These are phyloP conservation scores for Hypoxylon fuscum DNA, from an alignment of 495 filamentous ascomycete species.

Conservation along the genomic window DNA sequence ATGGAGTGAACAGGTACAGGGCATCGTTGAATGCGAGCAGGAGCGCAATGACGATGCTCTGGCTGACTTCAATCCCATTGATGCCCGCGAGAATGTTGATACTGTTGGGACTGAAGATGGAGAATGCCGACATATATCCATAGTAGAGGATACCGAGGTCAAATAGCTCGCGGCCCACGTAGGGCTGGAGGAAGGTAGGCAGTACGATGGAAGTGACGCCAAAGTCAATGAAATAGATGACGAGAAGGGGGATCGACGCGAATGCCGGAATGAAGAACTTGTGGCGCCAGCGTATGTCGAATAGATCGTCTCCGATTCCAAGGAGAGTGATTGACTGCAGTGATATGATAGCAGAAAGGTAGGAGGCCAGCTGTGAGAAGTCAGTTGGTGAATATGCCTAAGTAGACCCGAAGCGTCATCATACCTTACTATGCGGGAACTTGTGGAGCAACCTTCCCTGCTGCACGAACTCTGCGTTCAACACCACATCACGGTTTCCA, in stretches of 20 bases:
- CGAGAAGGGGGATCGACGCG: conserved; percentile 90
- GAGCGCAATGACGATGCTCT: conserved; percentile 89
- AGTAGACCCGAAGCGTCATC: too few relatives aligned
- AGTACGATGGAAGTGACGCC: conserved; percentile 95
- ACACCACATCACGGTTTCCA: conserved; percentile 85
- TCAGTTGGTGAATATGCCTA: neutral
- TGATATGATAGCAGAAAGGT: conserved; percentile 91
- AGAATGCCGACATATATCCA: conserved; percentile 90
- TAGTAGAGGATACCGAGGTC: conserved; percentile 94
- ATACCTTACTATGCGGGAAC: conserved; percentile 90
- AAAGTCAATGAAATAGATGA: conserved; percentile 97
- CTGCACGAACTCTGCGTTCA: conserved; percentile 72
- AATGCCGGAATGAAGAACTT: conserved; percentile 98
- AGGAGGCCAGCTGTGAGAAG: conserved; percentile 81
- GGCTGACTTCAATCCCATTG: conserved; percentile 95
- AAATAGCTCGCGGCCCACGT: conserved; percentile 80
- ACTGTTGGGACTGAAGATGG: conserved; percentile 96
- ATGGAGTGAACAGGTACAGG: conserved; percentile 79
- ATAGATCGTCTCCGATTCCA: conserved; percentile 93
- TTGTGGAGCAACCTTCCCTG: conserved; percentile 82
- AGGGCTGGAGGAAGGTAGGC: conserved; percentile 81
- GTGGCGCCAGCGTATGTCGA: conserved; percentile 98
- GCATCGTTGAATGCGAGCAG: conserved; percentile 85
- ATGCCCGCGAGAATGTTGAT: conserved; percentile 99
- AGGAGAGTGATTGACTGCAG: conserved; percentile 89